Evolutionary conservation across 2,329 filamentous ascomycete genomes (phyloP).

Genomic region (Chaetomium olivaceum): DNA sequence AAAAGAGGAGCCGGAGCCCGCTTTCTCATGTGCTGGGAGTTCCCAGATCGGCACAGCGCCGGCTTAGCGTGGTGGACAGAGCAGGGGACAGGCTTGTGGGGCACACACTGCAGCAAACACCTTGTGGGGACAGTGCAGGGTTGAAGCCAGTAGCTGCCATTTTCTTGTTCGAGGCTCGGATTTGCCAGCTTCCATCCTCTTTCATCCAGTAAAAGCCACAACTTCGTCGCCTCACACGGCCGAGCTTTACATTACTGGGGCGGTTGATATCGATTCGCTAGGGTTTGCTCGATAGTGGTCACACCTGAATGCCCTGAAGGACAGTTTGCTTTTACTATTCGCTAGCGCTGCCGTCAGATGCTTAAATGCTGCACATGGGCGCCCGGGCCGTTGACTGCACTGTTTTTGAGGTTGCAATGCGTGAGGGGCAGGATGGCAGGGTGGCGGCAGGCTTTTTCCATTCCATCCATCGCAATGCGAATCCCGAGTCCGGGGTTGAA

Average conservation of each 20-base stretch:
- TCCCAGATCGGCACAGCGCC: slow-evolving; percentile 20
- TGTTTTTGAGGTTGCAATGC: slow-evolving; percentile 9
- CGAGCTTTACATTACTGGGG: not conserved
- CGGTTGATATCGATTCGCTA: slow-evolving; percentile 16
- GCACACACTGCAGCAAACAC: not conserved
- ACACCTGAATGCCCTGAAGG: not conserved
- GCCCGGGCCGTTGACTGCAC: not conserved
- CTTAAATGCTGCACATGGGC: not conserved
- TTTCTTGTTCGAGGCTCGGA: too few relatives aligned
- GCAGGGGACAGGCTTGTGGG: not conserved
- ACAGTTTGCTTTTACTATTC: not conserved
- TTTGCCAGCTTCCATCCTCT: not conserved
- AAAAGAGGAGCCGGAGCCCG: slow-evolving; percentile 25
- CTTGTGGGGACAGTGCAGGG: slow-evolving; percentile 7
- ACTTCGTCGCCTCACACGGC: slow-evolving; percentile 15
- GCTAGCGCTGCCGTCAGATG: slow-evolving; percentile 10
- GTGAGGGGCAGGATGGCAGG: not conserved
- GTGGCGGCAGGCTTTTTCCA: too few relatives aligned
- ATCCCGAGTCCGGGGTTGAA: not conserved
- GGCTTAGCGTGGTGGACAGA: slow-evolving; percentile 18
- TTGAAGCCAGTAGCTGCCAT: not conserved
- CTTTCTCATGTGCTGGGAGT: slow-evolving; percentile 15
- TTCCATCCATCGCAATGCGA: not conserved
- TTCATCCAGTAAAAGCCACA: not conserved
- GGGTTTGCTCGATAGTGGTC: not conserved